These are phyloP conservation scores for Nothomitra cinnamomea DNA, from an alignment of 2,329 filamentous ascomycete species.

Conservation along the genomic window DNA sequence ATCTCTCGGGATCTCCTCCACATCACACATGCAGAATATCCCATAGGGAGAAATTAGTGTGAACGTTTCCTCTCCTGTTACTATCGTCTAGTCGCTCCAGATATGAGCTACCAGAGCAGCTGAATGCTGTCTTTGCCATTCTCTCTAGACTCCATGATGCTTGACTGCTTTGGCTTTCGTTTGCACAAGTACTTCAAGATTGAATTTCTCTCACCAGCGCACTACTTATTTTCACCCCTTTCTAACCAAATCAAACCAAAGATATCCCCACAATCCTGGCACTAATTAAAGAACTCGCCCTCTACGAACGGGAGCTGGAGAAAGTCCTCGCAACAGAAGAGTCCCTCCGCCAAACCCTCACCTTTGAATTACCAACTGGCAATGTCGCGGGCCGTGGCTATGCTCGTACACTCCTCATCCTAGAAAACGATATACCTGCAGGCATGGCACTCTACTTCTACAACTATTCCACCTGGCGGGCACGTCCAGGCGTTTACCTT, in stretches of 20 bases:
- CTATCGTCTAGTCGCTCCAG: too few species aligned
- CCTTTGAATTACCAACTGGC: constrained; percentile 45
- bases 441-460: constrained; percentile 88
- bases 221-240: too few species aligned
- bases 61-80: too few species aligned
- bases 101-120: too few species aligned
- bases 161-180: too few species aligned
- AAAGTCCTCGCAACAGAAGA: constrained; percentile 64
- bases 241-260: constrained; percentile 21
- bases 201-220: too few species aligned
- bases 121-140: too few species aligned
- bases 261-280: constrained; percentile 68
- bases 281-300: constrained; percentile 71
- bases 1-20: too few species aligned
- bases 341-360: constrained; percentile 56
- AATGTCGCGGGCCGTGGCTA: constrained; percentile 41
- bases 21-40: too few species aligned
- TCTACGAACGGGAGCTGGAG: constrained; percentile 65
- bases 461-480: constrained; percentile 89
- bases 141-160: too few species aligned
- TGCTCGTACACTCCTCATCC: constrained; percentile 59
- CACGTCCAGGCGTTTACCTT: constrained; percentile 76
- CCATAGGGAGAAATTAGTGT: too few species aligned
- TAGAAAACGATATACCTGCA: constrained; percentile 29
- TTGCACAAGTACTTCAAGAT: too few species aligned